A percentile compares a stretch with the other conserved stretches of the same genome.
Conservation (phyloP, 2,329 filamentous ascomycete species). For the Botrytis tulipae region DNA sequence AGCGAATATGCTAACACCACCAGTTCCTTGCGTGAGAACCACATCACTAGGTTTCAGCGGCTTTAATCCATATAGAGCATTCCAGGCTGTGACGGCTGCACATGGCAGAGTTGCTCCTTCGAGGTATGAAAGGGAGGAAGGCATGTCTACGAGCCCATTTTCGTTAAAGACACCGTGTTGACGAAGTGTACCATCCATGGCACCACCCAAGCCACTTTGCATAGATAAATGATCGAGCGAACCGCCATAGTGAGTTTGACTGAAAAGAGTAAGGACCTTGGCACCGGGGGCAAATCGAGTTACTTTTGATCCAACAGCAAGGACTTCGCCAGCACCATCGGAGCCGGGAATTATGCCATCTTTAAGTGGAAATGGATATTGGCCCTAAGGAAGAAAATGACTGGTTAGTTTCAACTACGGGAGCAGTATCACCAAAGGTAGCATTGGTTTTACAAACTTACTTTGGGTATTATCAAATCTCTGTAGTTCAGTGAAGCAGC, state of each 20-base stretch:
- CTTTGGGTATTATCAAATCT: constrained; percentile 41
- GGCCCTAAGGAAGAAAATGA: constrained; percentile 19
- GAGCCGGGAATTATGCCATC: constrained; percentile 39
- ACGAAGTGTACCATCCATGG: constrained; percentile 49
- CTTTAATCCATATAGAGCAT: constrained; percentile 52
- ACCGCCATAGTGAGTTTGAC: constrained; percentile 44
- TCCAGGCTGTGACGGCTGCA: constrained; percentile 57
- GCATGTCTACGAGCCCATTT: constrained; percentile 60
- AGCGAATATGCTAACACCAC: constrained; percentile 43
- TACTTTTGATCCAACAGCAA: constrained; percentile 54
- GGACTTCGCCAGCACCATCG: constrained; percentile 47
- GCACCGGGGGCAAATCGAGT: constrained; percentile 56
- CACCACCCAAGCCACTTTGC: constrained; percentile 55
- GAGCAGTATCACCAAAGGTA: background rate
- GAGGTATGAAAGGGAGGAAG: constrained; percentile 46
- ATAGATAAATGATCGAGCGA: constrained; percentile 30
- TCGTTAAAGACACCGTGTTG: constrained; percentile 50
- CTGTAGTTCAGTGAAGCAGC: constrained; percentile 44
- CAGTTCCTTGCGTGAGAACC: constrained; percentile 45
- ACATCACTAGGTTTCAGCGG: constrained; percentile 39
- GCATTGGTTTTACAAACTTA: constrained; percentile 13
- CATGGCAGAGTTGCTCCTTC: constrained; percentile 52
- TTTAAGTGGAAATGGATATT: constrained; percentile 34
- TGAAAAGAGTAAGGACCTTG: constrained; percentile 59
- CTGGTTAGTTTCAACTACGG: background rate